phyloP scores from a whole-genome alignment of 2,329 filamentous ascomycete species.

The Talaromyces albobiverticillius region DNA sequence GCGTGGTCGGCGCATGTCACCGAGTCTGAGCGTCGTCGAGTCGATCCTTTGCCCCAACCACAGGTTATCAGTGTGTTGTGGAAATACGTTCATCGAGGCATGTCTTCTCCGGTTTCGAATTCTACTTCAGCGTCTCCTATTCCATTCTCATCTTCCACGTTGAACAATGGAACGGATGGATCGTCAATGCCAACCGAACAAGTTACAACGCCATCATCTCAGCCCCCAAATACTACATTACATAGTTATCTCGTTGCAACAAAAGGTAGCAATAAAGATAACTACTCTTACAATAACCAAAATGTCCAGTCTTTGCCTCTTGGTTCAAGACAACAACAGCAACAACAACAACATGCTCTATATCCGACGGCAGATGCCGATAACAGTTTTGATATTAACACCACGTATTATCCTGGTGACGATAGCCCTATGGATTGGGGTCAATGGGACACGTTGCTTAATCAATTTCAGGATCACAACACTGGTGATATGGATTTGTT shows the following conservation, averaged over 20 bases:
- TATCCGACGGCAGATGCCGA: not conserved
- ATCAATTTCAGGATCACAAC: constrained; percentile 22
- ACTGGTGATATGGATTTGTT: constrained; percentile 5
- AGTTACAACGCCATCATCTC: not conserved
- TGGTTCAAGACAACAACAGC: not conserved
- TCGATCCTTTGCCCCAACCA: constrained; percentile 20
- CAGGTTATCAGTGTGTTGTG: constrained; percentile 18
- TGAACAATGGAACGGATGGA: not conserved
- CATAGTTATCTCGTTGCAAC: not conserved
- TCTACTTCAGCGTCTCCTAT: not conserved
- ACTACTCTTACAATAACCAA: not conserved
- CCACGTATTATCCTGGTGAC: constrained; percentile 13
- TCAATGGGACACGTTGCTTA: constrained; percentile 29
- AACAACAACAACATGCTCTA: too few relatives aligned
- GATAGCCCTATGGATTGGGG: constrained; percentile 26
- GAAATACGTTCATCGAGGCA: constrained; percentile 4
- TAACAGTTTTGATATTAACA: not conserved
- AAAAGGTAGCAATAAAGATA: not conserved
- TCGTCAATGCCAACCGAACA: not conserved
- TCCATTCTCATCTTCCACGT: not conserved
- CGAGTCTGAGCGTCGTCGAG: constrained; percentile 20
- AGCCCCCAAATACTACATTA: not conserved
- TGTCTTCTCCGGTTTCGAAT: not conserved
- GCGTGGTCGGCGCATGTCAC: constrained; percentile 24
- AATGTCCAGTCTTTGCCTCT: not conserved